These are phyloP conservation scores for Bathelium albidoporum DNA, from an alignment of 495 filamentous ascomycete genomes.

Conservation along the genomic window DNA sequence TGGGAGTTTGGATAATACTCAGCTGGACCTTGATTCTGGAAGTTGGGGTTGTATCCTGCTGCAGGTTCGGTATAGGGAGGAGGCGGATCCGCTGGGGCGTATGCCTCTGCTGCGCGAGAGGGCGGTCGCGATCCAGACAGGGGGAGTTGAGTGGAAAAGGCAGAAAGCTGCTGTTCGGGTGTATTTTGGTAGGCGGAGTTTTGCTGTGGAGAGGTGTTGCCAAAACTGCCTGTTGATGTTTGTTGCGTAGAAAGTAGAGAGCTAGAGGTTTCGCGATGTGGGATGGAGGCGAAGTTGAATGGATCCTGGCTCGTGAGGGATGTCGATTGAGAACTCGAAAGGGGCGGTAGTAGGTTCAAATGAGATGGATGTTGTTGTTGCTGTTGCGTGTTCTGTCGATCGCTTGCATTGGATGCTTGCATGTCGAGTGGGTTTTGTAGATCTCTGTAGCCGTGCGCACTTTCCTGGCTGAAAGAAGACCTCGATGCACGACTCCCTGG, in stretches of 20 bases:
- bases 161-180: not conserved
- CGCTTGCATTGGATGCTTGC: not conserved
- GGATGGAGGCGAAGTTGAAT: not conserved
- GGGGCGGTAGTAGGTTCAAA: not conserved
- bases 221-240: not conserved
- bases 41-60: not conserved
- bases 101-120: not conserved
- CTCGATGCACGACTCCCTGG: not conserved
- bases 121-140: not conserved
- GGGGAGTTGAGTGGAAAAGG: not conserved
- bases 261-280: not conserved
- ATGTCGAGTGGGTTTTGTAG: not conserved
- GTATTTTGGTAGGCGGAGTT: not conserved
- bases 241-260: not conserved
- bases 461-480: not conserved
- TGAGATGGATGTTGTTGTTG: not conserved
- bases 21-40: not conserved
- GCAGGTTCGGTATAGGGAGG: not conserved
- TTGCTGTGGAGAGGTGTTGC: not conserved
- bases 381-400: not conserved
- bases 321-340: not conserved
- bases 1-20: not conserved
- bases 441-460: not conserved
- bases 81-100: not conserved
- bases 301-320: not conserved